These are phyloP conservation scores for Cupressus sempervirens DNA, from an alignment of 75 land plant species.

Conservation along the genomic window DNA sequence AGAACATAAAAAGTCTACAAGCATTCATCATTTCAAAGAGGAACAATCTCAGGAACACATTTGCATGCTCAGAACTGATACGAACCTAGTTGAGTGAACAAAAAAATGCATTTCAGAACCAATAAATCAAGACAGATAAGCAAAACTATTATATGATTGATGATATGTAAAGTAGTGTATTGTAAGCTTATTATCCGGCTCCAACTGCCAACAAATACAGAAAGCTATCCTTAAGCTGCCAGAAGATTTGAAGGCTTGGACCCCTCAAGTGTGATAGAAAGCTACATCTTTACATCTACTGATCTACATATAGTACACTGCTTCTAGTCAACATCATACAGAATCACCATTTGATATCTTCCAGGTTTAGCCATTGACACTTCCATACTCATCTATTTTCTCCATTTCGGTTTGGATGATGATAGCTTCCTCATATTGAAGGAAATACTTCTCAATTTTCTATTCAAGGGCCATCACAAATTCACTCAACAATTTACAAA, in stretches of 20 bases:
- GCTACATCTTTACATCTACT: too few species aligned
- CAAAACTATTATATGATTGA: background rate
- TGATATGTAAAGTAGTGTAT: too few species aligned
- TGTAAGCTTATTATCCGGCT: too few species aligned
- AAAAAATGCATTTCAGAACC: background rate
- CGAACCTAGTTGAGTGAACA: background rate
- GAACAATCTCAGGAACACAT: background rate
- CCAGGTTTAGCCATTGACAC: background rate
- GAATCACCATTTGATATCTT: background rate
- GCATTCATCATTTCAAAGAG: background rate
- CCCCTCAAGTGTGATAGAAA: too few species aligned
- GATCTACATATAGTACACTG: background rate
- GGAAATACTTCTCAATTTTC: background rate
- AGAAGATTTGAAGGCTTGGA: too few species aligned
- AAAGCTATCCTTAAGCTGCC: too few species aligned
- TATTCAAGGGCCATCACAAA: background rate
- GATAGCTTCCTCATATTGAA: background rate
- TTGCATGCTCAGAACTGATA: background rate
- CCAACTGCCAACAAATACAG: too few species aligned
- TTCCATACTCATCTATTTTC: background rate
- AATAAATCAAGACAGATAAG: background rate
- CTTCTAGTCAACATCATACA: background rate
- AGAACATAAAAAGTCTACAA: too few species aligned
- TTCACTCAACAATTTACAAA: conserved; percentile 18
- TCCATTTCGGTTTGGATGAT: background rate